phyloP scores from a whole-genome alignment of 2,329 filamentous ascomycete genomes.

The Diplodia mutila region DNA sequence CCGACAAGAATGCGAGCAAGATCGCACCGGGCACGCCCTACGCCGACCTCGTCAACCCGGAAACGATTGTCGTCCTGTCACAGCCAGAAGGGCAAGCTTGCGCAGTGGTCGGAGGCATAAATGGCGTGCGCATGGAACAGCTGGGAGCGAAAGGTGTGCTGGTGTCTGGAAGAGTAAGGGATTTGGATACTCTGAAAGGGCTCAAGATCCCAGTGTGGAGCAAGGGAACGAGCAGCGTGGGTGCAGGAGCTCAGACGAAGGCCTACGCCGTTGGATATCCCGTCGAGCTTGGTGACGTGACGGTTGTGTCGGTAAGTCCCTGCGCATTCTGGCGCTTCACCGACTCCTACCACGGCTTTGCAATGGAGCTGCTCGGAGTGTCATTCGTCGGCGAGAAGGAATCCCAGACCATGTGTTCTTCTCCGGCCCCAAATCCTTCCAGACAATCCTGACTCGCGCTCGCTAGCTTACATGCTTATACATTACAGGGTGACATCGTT shows the following conservation, averaged over 20 bases:
- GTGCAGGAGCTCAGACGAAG: constrained; percentile 59
- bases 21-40: constrained; percentile 67
- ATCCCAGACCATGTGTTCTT: not conserved
- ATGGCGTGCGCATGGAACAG: constrained; percentile 70
- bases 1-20: constrained; percentile 44
- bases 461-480: constrained; percentile 9
- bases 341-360: not conserved
- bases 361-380: not conserved
- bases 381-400: not conserved
- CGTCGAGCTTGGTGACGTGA: constrained; percentile 41
- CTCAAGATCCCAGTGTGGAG: constrained; percentile 59
- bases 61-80: constrained; percentile 67
- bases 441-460: not conserved
- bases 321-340: not conserved
- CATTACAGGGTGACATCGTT: constrained; percentile 64
- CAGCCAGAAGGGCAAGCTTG: constrained; percentile 69
- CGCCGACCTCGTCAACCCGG: constrained; percentile 65
- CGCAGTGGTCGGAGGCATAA: constrained; percentile 76
- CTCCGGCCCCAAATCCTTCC: too few species aligned
- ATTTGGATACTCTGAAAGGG: constrained; percentile 63
- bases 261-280: constrained; percentile 57
- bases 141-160: constrained; percentile 64
- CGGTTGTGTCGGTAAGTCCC: constrained; percentile 38
- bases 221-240: constrained; percentile 61
- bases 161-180: constrained; percentile 70